Base-by-base conservation (phyloP, 768 basidiomycete species). In the Collybiopsis luxurians region DNA sequence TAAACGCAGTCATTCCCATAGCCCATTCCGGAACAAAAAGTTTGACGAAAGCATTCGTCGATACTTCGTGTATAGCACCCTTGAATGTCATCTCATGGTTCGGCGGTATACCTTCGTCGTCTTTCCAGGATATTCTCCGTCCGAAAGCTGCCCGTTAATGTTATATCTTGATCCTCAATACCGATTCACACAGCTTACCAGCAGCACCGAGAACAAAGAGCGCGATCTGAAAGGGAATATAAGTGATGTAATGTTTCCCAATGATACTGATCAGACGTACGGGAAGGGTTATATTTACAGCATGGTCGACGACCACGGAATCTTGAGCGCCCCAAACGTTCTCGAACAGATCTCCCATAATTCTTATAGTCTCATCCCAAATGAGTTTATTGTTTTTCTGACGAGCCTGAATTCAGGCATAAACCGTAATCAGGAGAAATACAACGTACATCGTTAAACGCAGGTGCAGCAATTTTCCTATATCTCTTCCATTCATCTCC, bases 401-500 rank as follows among this genome's bases (percentile, higher is more conserved):
- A 5, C 19, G 19, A 10, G 3, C n/a, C 34, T 19, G n/a, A 3
- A 3, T 27, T 26, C 15, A 34, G 21, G 21, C 2, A 43, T 13
- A 13, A 34, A 26, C 17, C 1, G 36, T 11, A 21, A 2, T 7
- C 17, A 47, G 34, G 36, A 23, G n/a, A 39, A 15, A 12, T 15
- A 17, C 6, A 42, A 55, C 69, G 40, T 54, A 84, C 84, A 66
- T 86, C 84, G 5, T 82, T 82, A 65, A 87, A 88, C 0, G 84
- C 79, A n/a, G 85, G 84, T 1, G 82, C 83, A 17, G 79, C 71
- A 40, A 88, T 78, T 64, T 82, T 84, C 45, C 85, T 70, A 59
- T 84, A 85, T 28, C 78, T 78, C 66, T 85, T 85, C 86, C 86
- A 89, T 57, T 82, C 75, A 3, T 82, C 79, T 21, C 80, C 82